Conservation (phyloP, 352 stramenopile species). For the Globisporangium recalcitrans region DNA sequence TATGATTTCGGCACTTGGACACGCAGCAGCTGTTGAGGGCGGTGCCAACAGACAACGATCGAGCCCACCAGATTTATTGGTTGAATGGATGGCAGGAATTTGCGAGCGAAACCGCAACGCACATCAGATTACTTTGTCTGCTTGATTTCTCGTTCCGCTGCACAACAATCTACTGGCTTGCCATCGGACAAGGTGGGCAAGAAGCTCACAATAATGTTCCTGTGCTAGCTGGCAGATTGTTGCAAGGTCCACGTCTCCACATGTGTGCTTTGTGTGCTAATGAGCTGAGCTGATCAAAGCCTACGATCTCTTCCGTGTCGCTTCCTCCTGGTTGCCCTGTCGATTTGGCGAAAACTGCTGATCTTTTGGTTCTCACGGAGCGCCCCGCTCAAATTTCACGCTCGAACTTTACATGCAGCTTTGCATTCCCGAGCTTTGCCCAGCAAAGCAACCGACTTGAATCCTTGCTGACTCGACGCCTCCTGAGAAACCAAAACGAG, state of each 20-base stretch:
- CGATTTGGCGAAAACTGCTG: slow-evolving; percentile 5
- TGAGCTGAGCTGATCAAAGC: not conserved
- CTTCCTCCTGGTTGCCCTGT: not conserved
- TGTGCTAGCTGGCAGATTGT: not conserved
- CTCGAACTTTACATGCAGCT: slow-evolving; percentile 1
- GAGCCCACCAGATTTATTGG: too few species aligned
- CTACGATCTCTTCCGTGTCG: not conserved
- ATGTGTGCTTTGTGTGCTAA: not conserved
- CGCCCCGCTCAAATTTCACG: slow-evolving; percentile 4
- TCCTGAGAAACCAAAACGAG: not conserved
- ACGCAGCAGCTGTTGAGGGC: too few species aligned
- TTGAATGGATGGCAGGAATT: too few species aligned
- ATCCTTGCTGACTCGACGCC: slow-evolving; percentile 5
- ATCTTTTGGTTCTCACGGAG: not conserved
- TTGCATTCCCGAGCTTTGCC: not conserved
- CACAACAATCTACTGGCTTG: not conserved
- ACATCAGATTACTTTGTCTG: too few species aligned
- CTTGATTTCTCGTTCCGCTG: too few species aligned
- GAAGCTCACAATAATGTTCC: not conserved
- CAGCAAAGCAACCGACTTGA: slow-evolving; percentile 10
- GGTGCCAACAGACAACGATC: too few species aligned
- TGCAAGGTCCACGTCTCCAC: not conserved
- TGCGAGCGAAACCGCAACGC: too few species aligned
- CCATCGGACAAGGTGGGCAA: not conserved
- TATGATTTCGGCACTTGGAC: too few species aligned